A percentile compares a stretch with the other conserved stretches of the same genome.
Conservation (phyloP, 352 stramenopile species). For the Phytophthora tubulina region DNA sequence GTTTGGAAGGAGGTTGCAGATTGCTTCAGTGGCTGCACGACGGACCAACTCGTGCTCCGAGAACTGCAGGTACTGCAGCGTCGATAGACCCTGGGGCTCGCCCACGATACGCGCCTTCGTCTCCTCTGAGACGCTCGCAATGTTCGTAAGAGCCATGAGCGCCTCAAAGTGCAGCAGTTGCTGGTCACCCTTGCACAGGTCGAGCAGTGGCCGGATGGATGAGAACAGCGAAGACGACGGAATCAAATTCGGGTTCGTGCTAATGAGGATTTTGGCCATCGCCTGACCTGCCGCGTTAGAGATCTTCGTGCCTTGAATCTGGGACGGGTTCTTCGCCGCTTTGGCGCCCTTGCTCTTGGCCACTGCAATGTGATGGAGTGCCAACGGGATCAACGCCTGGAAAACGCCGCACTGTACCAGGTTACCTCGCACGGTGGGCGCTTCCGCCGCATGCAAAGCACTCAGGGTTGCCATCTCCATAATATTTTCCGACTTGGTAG, state of each 20-base stretch:
- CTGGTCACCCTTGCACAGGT: constrained; percentile 96
- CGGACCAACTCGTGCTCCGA: constrained; percentile 97
- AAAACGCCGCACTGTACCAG: constrained; percentile 85
- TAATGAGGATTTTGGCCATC: constrained; percentile 97
- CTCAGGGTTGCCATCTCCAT: constrained; percentile 80
- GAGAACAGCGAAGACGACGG: constrained; percentile 82
- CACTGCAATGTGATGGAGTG: constrained; percentile 52
- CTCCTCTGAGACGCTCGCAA: constrained; percentile 94
- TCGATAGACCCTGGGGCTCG: constrained; percentile 76
- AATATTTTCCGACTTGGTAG: constrained; percentile 80
- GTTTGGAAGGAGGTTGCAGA: constrained; percentile 97
- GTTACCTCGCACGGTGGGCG: constrained; percentile 70
- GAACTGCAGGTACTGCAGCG: constrained; percentile 94
- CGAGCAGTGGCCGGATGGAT: constrained; percentile 88
- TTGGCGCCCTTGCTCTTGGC: constrained; percentile 36
- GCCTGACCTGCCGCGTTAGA: constrained; percentile 91
- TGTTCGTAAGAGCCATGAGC: constrained; percentile 98
- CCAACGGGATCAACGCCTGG: constrained; percentile 74
- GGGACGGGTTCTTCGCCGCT: constrained; percentile 51
- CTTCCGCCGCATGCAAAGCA: constrained; percentile 75
- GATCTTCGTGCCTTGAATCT: constrained; percentile 84
- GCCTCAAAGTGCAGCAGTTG: constrained; percentile 93
- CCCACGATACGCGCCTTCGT: constrained; percentile 92
- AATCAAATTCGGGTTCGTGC: constrained; percentile 95
- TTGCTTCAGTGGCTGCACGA: constrained; percentile 95